These are phyloP conservation scores for Patellifolia procumbens DNA, from an alignment of 179 eudicot species.

Conservation along the genomic window DNA sequence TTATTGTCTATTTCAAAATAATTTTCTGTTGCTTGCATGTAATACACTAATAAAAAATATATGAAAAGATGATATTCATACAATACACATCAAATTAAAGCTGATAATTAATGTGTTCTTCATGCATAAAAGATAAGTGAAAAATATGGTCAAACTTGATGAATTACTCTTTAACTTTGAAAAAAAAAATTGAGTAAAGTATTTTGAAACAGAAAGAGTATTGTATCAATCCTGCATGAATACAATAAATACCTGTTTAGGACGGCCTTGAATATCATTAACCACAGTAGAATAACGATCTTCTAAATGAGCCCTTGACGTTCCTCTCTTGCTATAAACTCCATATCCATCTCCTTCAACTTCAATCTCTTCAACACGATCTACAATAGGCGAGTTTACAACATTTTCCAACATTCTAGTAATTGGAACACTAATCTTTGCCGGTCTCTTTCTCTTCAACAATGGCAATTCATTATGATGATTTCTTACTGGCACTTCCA, in stretches of 20 bases:
- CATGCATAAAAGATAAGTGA: no score
- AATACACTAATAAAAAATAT: no score
- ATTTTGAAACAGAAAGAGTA: no score
- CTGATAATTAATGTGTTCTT: no score
- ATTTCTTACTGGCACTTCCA: conserved; percentile 22
- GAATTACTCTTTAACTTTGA: no score
- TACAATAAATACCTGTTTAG: conserved; percentile 44
- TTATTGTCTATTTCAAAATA: no score
- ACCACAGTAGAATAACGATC: conserved; percentile 48
- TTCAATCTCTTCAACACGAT: conserved; percentile 40
- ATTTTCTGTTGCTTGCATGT: no score
- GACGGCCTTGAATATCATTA: conserved; percentile 26
- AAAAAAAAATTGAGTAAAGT: no score
- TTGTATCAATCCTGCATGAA: no score
- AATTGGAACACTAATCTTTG: conserved; percentile 46
- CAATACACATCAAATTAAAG: no score
- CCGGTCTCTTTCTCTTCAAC: conserved; percentile 59
- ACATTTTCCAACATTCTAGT: conserved; percentile 18
- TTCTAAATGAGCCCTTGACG: conserved; percentile 43
- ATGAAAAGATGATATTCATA: no score
- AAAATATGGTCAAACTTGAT: no score
- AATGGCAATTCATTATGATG: conserved; percentile 21
- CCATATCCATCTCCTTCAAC: conserved; percentile 52
- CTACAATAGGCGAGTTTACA: conserved; percentile 2
- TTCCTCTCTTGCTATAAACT: conserved; percentile 57